Evolutionary conservation across 768 basidiomycete species (phyloP), one percentile per base, ranked within the genome.

Genomic region (Tricholoma sp.): DNA sequence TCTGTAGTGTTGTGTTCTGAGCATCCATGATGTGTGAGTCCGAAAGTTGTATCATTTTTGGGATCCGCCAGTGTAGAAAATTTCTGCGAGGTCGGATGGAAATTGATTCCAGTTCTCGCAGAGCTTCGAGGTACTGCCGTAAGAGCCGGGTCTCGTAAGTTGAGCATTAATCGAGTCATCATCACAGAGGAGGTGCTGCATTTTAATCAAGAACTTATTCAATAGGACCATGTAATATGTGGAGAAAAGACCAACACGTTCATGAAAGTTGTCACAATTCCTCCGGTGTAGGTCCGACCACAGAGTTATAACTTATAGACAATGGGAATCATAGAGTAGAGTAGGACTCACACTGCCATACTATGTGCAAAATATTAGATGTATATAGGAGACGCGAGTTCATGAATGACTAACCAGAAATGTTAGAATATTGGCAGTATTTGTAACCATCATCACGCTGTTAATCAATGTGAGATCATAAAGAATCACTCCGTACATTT

Each of bases 161-260:
- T 54, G 21, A 54, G 53, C 53, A 54, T 54, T 19, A 54, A 31
- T 54, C 53, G 53, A 31, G 53, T 54, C 5, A 54, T 54, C 41
- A 54, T 43, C 19, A 54, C 39, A 4, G 53, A 54, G 16, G 53
- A 54, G 27, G 45, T 54, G 9, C 53, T 54, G 39, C 31, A 29
- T 45, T n/a, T 18, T 5, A 31, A 24, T 24, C 19, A 21, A 16
- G 11, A 46, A 24, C 11, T 21, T 2, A 24, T 14, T 24, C 22
- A 53, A n/a, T n/a, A n/a, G n/a, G 2, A 18, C 29, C 5, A 21
- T 9, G 18, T 8, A 21, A 43, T 18, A 9, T 7, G 7, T 11
- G 12, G 35, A 18, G 31, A 21, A 19, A 4, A 8, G 8, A 54
- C 53, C n/a, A 18, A 54, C 53, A 45, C 53, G 24, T 45, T 54